Percentiles rank a stretch among this genome's conserved stretches.
Evolutionary conservation across 2,329 filamentous ascomycete genomes (phyloP).

Genomic region (Penicillium occitanis): DNA sequence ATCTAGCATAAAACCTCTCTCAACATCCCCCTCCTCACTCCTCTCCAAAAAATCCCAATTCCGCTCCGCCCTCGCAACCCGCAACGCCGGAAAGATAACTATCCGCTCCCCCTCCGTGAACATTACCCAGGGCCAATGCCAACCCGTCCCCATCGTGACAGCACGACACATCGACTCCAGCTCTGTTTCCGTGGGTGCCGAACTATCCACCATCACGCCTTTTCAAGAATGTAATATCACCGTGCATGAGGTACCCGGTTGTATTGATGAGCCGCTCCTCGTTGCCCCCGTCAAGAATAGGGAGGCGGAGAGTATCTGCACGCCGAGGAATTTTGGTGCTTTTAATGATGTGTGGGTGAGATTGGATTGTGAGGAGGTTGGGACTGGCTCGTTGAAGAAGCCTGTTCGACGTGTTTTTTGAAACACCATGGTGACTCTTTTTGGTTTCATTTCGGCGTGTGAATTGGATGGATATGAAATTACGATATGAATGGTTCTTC

Average conservation of each 20-base stretch:
- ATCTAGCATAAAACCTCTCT: background rate
- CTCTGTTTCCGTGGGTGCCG: slow-evolving; percentile 16
- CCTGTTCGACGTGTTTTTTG: slow-evolving; percentile 5
- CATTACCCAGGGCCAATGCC: slow-evolving; percentile 19
- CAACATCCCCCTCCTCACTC: background rate
- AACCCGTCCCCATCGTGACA: slow-evolving; percentile 15
- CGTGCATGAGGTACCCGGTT: slow-evolving; percentile 35
- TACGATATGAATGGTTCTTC: slow-evolving; percentile 4
- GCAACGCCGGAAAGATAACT: background rate
- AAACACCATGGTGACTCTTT: background rate
- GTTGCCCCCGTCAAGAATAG: slow-evolving; percentile 25
- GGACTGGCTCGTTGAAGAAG: background rate
- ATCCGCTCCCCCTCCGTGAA: slow-evolving; percentile 13
- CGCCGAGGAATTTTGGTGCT: slow-evolving; percentile 26
- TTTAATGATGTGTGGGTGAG: slow-evolving; percentile 34
- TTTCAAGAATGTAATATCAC: slow-evolving; percentile 32
- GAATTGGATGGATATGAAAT: slow-evolving; percentile 11
- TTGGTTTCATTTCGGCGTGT: background rate
- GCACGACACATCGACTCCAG: slow-evolving; percentile 12
- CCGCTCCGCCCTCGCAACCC: slow-evolving; percentile 11
- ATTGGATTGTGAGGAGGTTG: slow-evolving; percentile 30
- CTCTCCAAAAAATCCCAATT: slow-evolving; percentile 16
- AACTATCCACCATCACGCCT: slow-evolving; percentile 14
- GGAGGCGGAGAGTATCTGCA: slow-evolving; percentile 30
- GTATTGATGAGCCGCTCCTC: slow-evolving; percentile 32